phyloP scores from a whole-genome alignment of 148 eudicot genomes.

The Rhododendron simsii region DNA sequence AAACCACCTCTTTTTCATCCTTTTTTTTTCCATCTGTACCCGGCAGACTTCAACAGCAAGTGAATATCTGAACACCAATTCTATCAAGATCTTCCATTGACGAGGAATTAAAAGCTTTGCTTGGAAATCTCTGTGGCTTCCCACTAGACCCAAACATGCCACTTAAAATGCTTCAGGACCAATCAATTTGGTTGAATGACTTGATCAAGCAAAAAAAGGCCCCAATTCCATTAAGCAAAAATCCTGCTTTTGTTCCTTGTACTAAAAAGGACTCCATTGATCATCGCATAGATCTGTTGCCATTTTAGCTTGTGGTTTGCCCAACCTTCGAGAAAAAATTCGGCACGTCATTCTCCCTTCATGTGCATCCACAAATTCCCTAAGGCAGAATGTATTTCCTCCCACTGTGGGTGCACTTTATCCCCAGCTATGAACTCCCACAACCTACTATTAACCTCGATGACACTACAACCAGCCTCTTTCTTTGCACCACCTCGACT shows the following conservation, averaged over 20 bases:
- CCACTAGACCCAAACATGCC: neutral
- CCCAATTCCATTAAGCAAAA: neutral
- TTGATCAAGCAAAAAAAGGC: neutral
- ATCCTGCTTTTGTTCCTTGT: neutral
- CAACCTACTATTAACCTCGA: conserved; percentile 53
- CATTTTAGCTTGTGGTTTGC: neutral
- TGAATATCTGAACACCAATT: neutral
- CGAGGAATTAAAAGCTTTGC: neutral
- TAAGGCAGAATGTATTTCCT: conserved; percentile 24
- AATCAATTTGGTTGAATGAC: neutral
- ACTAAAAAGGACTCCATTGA: neutral
- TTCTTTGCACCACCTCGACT: conserved; percentile 57
- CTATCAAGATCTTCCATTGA: neutral
- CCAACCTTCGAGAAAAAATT: neutral
- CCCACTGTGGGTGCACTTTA: conserved; percentile 40
- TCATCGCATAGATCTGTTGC: neutral
- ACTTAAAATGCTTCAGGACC: neutral
- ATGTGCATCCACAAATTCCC: conserved; percentile 43
- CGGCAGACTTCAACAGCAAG: neutral
- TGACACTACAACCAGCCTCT: conserved; percentile 71
- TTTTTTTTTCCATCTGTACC: neutral
- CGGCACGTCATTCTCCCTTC: conserved; percentile 13
- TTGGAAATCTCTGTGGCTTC: neutral
- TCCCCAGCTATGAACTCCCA: conserved; percentile 67
- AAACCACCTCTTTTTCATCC: neutral